Conservation (phyloP, 306 rosid genomes). For the Trifolium fragiferum region DNA sequence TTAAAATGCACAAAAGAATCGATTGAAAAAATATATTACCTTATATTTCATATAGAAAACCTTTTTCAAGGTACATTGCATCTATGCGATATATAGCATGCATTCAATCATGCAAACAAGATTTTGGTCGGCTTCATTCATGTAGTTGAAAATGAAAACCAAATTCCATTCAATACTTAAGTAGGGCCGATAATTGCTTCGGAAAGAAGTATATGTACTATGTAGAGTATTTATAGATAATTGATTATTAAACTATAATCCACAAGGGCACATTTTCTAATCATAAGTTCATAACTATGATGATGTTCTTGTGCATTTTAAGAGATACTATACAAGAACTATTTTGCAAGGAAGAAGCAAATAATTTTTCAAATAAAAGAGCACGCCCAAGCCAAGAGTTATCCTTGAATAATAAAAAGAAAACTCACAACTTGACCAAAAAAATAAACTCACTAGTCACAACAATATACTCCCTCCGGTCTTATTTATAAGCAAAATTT, state of each 20-base stretch:
- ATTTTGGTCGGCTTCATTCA: neutral
- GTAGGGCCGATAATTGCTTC: conserved; percentile 7
- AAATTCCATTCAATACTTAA: neutral
- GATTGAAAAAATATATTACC: too few species aligned
- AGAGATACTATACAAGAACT: neutral
- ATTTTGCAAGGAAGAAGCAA: neutral
- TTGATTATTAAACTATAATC: neutral
- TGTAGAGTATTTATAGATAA: neutral
- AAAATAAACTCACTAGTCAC: too few species aligned
- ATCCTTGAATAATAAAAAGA: neutral
- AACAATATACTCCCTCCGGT: too few species aligned
- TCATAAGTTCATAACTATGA: conserved; percentile 4
- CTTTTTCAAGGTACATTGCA: too few species aligned
- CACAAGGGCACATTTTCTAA: neutral
- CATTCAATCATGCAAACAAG: conserved; percentile 3
- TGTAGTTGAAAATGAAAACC: neutral
- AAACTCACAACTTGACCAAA: too few species aligned
- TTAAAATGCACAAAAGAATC: too few species aligned
- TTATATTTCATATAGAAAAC: too few species aligned
- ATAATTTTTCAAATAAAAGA: neutral
- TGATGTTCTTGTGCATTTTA: neutral
- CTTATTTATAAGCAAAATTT: too few species aligned
- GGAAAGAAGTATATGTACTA: neutral
- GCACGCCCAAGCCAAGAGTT: neutral
- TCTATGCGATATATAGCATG: neutral